Conservation (phyloP, 1,139 yeast genomes). For the Debaryomycetaceae sp. region DNA sequence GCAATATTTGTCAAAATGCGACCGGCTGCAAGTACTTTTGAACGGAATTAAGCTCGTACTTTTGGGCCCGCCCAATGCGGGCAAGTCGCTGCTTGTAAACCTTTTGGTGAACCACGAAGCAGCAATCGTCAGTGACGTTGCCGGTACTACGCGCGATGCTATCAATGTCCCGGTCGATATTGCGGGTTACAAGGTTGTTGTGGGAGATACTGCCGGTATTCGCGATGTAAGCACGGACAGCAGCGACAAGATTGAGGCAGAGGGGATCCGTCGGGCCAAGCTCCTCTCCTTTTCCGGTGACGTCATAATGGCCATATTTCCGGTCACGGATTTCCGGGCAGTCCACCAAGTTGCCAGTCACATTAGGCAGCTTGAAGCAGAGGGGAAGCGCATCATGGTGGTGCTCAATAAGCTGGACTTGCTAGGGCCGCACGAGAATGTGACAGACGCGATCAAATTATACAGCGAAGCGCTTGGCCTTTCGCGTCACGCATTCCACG, state of each 20-base stretch:
- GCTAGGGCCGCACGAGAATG: conserved; percentile 8
- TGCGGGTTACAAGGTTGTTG: conserved; percentile 69
- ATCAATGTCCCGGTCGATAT: conserved; percentile 76
- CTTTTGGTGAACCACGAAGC: conserved; percentile 66
- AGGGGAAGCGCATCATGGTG: conserved; percentile 23
- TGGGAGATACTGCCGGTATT: conserved; percentile 94
- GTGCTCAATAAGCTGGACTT: conserved; percentile 59
- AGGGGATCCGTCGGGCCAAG: conserved; percentile 77
- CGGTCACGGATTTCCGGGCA: conserved; percentile 15
- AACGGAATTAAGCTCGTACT: conserved; percentile 67
- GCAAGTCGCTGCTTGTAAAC: conserved; percentile 81
- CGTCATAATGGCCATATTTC: conserved; percentile 44
- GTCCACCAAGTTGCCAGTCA: conserved; percentile 16
- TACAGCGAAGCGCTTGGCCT: conserved; percentile 15
- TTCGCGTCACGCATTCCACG: conserved; percentile 18
- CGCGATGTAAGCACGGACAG: conserved; percentile 36
- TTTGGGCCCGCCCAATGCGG: conserved; percentile 94
- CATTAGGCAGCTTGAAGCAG: conserved; percentile 18
- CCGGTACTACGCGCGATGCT: conserved; percentile 92
- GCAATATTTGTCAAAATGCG: conserved; percentile 38
- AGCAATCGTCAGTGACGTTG: conserved; percentile 83
- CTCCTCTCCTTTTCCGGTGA: conserved; percentile 49
- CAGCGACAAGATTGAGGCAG: conserved; percentile 56
- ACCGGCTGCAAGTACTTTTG: conserved; percentile 52
- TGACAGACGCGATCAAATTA: conserved; percentile 1